Conservation (phyloP, 306 rosid species). For the Ormosia semicastrata region DNA sequence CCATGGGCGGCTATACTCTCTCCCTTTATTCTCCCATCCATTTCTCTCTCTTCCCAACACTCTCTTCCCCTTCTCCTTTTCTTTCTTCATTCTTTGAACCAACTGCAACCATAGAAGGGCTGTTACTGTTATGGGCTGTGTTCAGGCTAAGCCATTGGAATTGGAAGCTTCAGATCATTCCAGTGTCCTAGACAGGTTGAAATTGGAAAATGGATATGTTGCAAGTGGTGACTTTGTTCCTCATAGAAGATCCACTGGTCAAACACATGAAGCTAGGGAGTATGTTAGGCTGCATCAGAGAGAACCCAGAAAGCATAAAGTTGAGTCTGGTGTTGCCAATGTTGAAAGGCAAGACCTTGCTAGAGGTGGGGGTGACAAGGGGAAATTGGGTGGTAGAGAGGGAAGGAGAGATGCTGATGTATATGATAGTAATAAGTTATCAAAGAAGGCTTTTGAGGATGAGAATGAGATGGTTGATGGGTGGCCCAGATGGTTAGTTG, state of each 20-base stretch:
- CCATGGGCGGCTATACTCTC: slow-evolving; percentile 61
- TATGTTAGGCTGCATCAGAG: neutral
- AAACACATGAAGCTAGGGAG: slow-evolving; percentile 22
- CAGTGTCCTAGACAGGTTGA: slow-evolving; percentile 45
- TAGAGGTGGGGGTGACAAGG: slow-evolving; percentile 8
- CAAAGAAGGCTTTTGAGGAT: slow-evolving; percentile 31
- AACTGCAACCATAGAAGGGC: slow-evolving; percentile 45
- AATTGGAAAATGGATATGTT: slow-evolving; percentile 59
- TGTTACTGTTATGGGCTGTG: slow-evolving; percentile 69
- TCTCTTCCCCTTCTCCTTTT: neutral
- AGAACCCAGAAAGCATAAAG: slow-evolving; percentile 23
- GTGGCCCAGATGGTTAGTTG: slow-evolving; percentile 46
- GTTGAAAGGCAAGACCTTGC: neutral
- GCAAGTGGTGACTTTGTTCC: slow-evolving; percentile 30
- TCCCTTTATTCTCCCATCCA: slow-evolving; percentile 21
- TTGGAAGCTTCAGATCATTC: slow-evolving; percentile 24
- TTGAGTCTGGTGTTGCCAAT: slow-evolving; percentile 22
- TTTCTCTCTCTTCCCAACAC: neutral
- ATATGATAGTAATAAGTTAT: slow-evolving; percentile 17
- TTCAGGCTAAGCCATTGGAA: slow-evolving; percentile 49
- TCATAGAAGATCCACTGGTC: slow-evolving; percentile 56
- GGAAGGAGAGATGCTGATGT: slow-evolving; percentile 28
- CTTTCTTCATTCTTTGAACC: neutral
- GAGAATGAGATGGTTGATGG: slow-evolving; percentile 38
- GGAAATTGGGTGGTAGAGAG: neutral